phyloP scores from a whole-genome alignment of 768 basidiomycete genomes.

The Leccinum ochraceum region DNA sequence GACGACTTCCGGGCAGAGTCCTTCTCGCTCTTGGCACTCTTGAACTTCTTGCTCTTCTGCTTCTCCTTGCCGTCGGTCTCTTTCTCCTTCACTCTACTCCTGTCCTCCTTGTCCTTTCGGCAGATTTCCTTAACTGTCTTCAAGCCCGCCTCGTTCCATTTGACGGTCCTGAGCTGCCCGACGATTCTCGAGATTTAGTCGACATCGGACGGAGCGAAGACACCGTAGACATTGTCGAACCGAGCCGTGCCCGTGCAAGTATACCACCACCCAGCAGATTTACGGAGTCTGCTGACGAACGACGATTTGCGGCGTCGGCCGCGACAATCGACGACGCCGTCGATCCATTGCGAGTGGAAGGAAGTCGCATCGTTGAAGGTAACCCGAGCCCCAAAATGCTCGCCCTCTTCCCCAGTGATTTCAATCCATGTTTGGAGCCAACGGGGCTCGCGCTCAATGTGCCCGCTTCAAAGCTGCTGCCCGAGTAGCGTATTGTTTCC shows the following conservation, averaged over 20 bases:
- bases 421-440: slow-evolving; percentile 25
- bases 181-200: slow-evolving; percentile 40
- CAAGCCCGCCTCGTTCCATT: slow-evolving; percentile 53
- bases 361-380: slow-evolving; percentile 55
- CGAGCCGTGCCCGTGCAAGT: slow-evolving; percentile 35
- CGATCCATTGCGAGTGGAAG: slow-evolving; percentile 36
- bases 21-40: slow-evolving; percentile 29
- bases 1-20: slow-evolving; percentile 44
- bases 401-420: slow-evolving; percentile 51
- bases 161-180: slow-evolving; percentile 46
- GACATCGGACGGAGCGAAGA: slow-evolving; percentile 53
- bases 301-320: slow-evolving; percentile 8
- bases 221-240: slow-evolving; percentile 41
- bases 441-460: slow-evolving; percentile 42
- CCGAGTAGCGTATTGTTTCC: slow-evolving; percentile 47
- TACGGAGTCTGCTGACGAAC: slow-evolving; percentile 37
- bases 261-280: slow-evolving; percentile 32
- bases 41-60: slow-evolving; percentile 31
- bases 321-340: slow-evolving; percentile 36
- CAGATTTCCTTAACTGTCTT: slow-evolving; percentile 49
- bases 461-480: slow-evolving; percentile 72
- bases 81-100: slow-evolving; percentile 39
- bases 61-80: slow-evolving; percentile 35
- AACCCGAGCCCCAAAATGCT: slow-evolving; percentile 63
- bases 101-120: slow-evolving; percentile 38